Conservation (phyloP, 192 early-diverging fungal genomes). For the Gigaspora rosea region DNA sequence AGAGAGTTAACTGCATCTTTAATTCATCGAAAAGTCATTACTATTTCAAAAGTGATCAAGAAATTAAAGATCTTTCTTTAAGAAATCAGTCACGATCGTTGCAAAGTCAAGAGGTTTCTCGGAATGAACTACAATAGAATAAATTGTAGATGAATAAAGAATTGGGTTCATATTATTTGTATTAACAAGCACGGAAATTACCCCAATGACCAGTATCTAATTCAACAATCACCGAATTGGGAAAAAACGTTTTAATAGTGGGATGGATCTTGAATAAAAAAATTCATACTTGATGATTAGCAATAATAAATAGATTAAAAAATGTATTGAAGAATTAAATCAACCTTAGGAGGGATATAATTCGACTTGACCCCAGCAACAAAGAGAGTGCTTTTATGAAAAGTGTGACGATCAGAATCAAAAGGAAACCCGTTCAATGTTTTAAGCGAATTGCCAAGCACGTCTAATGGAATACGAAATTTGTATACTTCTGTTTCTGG, state of each 20-base stretch:
- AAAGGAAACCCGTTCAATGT: slow-evolving; percentile 57
- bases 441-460: slow-evolving; percentile 57
- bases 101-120: slow-evolving; percentile 72
- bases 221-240: slow-evolving; percentile 60
- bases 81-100: slow-evolving; percentile 55
- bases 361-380: slow-evolving; percentile 71
- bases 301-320: background rate
- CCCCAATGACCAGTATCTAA: slow-evolving; percentile 94
- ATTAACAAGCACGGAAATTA: slow-evolving; percentile 35
- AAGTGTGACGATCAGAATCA: slow-evolving; percentile 41
- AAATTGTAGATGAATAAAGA: background rate
- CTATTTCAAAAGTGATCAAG: too few species aligned
- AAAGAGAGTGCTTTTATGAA: slow-evolving; percentile 73
- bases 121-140: slow-evolving; percentile 56
- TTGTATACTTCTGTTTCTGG: slow-evolving; percentile 45
- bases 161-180: background rate
- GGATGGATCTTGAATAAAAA: slow-evolving; percentile 41
- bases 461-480: slow-evolving; percentile 77
- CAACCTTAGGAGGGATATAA: slow-evolving; percentile 62
- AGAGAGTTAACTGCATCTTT: too few species aligned
- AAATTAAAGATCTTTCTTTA: background rate
- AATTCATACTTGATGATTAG: background rate
- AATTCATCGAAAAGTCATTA: too few species aligned
- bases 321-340: background rate
- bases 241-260: slow-evolving; percentile 71